phyloP scores from a whole-genome alignment of 108 stramenopile genomes.

The Poteriospumella lacustris region DNA sequence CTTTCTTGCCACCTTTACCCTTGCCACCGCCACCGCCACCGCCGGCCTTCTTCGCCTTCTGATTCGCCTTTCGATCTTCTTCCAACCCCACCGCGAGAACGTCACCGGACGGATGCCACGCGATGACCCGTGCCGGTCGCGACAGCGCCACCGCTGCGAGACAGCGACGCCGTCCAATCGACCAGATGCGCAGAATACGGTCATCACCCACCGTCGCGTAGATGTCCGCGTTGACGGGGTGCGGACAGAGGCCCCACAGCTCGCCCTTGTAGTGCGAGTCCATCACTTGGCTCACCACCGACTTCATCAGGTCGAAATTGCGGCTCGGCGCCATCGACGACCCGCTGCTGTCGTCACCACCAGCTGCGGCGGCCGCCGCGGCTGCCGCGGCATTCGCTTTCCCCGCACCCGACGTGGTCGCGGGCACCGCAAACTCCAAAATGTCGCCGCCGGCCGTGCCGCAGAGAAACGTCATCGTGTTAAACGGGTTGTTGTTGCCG shows the following conservation, averaged over 20 bases:
- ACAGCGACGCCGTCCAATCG: conserved; percentile 39
- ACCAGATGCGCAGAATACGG: conserved; percentile 59
- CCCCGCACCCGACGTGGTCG: neutral
- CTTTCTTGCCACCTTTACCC: neutral
- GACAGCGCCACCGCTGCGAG: neutral
- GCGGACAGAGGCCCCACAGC: conserved; percentile 54
- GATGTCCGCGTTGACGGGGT: conserved; percentile 48
- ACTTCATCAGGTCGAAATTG: neutral
- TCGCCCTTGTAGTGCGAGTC: conserved; percentile 45
- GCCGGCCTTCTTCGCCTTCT: too few species aligned
- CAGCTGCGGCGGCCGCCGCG: too few species aligned
- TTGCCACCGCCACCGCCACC: neutral
- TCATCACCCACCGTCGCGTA: conserved; percentile 64
- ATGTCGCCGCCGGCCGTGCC: conserved; percentile 21
- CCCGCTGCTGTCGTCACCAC: too few species aligned
- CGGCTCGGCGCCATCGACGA: too few species aligned
- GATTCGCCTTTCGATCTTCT: neutral
- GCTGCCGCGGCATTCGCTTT: too few species aligned
- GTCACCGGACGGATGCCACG: conserved; percentile 40
- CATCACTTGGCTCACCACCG: neutral
- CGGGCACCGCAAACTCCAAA: neutral
- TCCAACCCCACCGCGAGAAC: conserved; percentile 58
- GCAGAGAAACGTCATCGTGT: neutral
- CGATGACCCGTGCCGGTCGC: conserved; percentile 42
- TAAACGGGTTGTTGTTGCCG: too few species aligned